Evolutionary conservation across 2,329 filamentous ascomycete species (phyloP).

Genomic region (Blumeria hordei): DNA sequence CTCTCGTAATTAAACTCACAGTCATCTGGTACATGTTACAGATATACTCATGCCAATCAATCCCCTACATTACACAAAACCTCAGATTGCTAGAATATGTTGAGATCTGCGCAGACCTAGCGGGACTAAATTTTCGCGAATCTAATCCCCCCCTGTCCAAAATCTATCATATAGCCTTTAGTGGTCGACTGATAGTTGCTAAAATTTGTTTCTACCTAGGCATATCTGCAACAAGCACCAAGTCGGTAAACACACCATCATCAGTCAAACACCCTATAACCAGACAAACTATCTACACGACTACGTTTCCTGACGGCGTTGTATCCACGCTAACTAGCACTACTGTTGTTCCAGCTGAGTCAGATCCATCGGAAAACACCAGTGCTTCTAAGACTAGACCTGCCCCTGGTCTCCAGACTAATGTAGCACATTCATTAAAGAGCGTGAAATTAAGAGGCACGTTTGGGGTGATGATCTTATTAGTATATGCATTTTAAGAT

Average conservation of each 20-base stretch:
- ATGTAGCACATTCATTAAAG: background rate
- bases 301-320: background rate
- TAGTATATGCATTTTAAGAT: background rate
- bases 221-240: background rate
- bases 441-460: background rate
- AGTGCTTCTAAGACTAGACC: background rate
- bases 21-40: too few species aligned
- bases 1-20: too few species aligned
- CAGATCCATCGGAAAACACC: background rate
- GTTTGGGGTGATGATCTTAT: background rate
- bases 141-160: too few species aligned
- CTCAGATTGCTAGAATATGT: too few species aligned
- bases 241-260: background rate
- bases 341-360: background rate
- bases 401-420: background rate
- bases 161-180: too few species aligned
- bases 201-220: background rate
- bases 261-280: background rate
- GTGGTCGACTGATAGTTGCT: too few species aligned
- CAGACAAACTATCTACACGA: slow-evolving; percentile 3
- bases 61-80: too few species aligned
- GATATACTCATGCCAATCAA: too few species aligned
- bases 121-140: too few species aligned
- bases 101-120: too few species aligned
- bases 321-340: background rate